Evolutionary conservation across 495 filamentous ascomycete genomes (phyloP).

Genomic region (Aspergillus kassunensis): DNA sequence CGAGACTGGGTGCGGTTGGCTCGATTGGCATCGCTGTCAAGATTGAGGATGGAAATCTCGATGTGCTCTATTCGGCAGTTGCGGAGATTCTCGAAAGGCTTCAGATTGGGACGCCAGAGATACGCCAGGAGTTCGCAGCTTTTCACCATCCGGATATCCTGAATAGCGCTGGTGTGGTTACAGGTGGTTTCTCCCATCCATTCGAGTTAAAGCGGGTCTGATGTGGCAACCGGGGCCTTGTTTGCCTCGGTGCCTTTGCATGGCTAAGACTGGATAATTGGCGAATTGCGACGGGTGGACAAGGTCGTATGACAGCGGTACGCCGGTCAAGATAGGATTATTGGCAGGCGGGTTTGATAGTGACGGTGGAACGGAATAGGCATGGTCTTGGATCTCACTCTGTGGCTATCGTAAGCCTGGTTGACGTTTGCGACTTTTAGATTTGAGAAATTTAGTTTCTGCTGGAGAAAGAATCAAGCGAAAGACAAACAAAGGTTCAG

Average conservation of each 20-base stretch:
- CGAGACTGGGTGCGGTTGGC: conserved; percentile 24
- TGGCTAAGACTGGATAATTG: background rate
- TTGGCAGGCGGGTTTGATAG: too few species aligned
- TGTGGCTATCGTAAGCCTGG: too few species aligned
- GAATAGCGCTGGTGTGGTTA: conserved; percentile 35
- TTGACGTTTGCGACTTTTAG: too few species aligned
- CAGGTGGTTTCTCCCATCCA: conserved; percentile 15
- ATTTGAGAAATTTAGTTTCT: too few species aligned
- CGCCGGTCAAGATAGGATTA: too few species aligned
- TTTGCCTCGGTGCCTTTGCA: background rate
- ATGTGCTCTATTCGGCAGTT: conserved; percentile 32
- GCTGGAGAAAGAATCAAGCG: too few species aligned
- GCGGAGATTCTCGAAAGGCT: conserved; percentile 36
- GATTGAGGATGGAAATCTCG: conserved; percentile 37
- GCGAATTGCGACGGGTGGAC: too few species aligned
- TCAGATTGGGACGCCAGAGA: conserved; percentile 23
- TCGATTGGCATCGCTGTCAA: conserved; percentile 38
- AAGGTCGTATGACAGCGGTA: too few species aligned
- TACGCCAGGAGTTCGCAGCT: conserved; percentile 13
- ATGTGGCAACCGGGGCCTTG: background rate
- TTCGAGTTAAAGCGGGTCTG: background rate
- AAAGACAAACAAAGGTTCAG: too few species aligned
- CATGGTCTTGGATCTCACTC: too few species aligned
- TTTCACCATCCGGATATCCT: conserved; percentile 28
- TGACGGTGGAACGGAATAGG: too few species aligned